Base-by-base conservation (phyloP, 345 rosid species). In the Mangifera indica region DNA sequence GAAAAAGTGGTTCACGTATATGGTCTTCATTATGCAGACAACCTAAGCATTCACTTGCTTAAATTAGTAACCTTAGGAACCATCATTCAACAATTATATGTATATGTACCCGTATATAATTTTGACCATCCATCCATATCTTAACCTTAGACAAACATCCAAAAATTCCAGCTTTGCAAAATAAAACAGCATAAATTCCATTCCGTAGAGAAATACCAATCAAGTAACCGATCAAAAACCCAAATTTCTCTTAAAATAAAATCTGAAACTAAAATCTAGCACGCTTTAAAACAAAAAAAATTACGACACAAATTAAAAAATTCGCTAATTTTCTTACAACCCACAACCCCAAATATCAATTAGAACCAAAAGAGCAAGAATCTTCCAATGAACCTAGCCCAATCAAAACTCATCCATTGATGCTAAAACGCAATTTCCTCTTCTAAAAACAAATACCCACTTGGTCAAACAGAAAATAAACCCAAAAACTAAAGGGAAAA, bases 71-170 rank as follows among this genome's bases (percentile, higher is more conserved):
- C 29, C 60, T 59, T 10, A 17, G 57, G 34, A 57, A 11, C 54
- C 18, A 42, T 15, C 46, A 17, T 21, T 26, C 25, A 32, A 25
- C 8, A 44, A 24, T 46, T 37, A 64, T 64, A 63, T 3, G 3
- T 42, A 21, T 13, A 21, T 4, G 18, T 6, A 60, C 7, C 46
- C 17, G 11, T 7, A 20, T 2, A 20, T 2, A 7, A 2, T 52
- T 34, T 13, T 12, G 53, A 52, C 17, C 4, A 37, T 18, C 49
- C 56, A 46, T 40, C 29, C 24, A 46, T 18, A 59, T 59, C 66
- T 45, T 70, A 46, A 46, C 32, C 65, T 22, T 51, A 46, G 10
- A 70, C 45, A 70, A 26, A 45, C 65, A 46, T 60, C 60, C 53
- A 40, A 56, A 56, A 56, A 56, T 21, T 42, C 72, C 37, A 45